Conservation (phyloP, 2,329 filamentous ascomycete species). For the Stemphylium lycopersici region DNA sequence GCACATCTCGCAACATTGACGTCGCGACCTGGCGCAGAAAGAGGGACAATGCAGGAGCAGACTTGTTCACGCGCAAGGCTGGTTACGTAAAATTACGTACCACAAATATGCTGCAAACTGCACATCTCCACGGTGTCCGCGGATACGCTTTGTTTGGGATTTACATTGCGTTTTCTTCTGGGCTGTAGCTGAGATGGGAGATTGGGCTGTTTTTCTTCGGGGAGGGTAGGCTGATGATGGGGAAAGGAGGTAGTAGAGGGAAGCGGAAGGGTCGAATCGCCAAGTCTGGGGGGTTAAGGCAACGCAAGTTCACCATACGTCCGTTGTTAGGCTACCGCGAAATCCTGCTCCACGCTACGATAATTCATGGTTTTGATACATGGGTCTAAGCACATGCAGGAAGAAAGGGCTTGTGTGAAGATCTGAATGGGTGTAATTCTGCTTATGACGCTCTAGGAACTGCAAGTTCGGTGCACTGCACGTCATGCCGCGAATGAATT, state of each 20-base stretch:
- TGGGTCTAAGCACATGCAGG: neutral
- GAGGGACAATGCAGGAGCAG: neutral
- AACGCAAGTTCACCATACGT: neutral
- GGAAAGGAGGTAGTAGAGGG: neutral
- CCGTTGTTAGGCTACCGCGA: neutral
- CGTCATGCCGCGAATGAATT: neutral
- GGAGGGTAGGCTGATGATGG: neutral
- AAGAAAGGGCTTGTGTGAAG: neutral
- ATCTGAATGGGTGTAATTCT: neutral
- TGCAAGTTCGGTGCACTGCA: neutral
- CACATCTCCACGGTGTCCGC: conserved; percentile 15
- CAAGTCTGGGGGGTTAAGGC: neutral
- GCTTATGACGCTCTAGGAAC: neutral
- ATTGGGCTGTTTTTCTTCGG: neutral
- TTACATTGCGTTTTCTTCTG: neutral
- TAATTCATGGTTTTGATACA: neutral
- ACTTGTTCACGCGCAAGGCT: conserved; percentile 1
- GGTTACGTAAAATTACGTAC: conserved; percentile 19
- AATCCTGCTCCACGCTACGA: too few relatives aligned
- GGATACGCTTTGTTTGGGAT: neutral
- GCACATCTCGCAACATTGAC: neutral
- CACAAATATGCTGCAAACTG: conserved; percentile 1
- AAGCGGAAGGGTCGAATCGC: neutral
- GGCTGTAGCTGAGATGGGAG: too few relatives aligned
- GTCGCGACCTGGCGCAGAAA: conserved; percentile 3